These are phyloP conservation scores for Boletus huronensis DNA, from an alignment of 768 basidiomycete genomes.

Conservation along the genomic window DNA sequence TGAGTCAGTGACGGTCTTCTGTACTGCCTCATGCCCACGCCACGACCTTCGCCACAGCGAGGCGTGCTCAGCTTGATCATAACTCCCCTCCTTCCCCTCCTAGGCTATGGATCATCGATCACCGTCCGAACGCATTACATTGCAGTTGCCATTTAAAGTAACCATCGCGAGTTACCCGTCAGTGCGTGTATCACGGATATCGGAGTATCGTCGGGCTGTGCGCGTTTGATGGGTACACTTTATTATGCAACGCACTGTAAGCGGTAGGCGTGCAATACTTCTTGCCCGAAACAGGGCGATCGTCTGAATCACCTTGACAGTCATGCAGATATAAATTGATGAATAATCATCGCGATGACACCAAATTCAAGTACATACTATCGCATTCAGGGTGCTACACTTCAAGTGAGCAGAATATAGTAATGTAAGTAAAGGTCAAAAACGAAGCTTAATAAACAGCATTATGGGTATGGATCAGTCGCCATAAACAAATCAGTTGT, in stretches of 20 bases:
- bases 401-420: background rate
- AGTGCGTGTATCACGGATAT: background rate
- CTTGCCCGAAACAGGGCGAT: background rate
- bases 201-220: background rate
- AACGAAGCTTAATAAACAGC: background rate
- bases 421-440: background rate
- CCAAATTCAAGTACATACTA: background rate
- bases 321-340: background rate
- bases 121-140: background rate
- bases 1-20: background rate
- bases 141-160: background rate
- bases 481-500: background rate
- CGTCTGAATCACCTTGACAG: background rate
- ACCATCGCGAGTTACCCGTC: background rate
- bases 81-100: background rate
- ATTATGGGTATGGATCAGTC: background rate
- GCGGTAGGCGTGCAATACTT: no score
- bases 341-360: background rate
- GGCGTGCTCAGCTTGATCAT: no score
- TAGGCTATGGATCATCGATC: no score
- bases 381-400: background rate
- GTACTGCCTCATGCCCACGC: conserved; percentile 11
- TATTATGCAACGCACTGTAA: no score
- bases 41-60: background rate
- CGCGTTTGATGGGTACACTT: no score